These are phyloP conservation scores for Phalaenopsis aphrodite DNA, from an alignment of 106 monocot species.

Conservation along the genomic window DNA sequence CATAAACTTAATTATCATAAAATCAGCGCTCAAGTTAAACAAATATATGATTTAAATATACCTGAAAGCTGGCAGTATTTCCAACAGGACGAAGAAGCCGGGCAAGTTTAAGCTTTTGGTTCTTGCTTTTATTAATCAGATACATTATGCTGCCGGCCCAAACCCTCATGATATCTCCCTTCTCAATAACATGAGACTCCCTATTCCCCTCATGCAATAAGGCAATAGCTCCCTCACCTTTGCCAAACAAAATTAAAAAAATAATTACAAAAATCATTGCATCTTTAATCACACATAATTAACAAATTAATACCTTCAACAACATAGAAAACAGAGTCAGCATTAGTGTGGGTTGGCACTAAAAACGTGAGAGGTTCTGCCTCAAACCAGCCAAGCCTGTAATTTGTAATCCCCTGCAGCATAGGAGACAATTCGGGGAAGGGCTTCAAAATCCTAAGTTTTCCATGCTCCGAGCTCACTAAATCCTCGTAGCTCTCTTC, in stretches of 20 bases:
- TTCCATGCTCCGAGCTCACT: constrained; percentile 27
- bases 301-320: constrained; percentile 13
- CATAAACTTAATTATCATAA: background rate
- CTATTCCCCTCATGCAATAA: constrained; percentile 14
- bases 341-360: constrained; percentile 34
- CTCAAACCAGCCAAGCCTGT: constrained; percentile 28
- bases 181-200: constrained; percentile 23
- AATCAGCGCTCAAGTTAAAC: background rate
- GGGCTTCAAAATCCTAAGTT: constrained; percentile 14
- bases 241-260: too few relatives aligned
- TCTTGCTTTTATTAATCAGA: constrained; percentile 28
- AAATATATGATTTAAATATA: background rate
- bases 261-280: too few relatives aligned
- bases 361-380: constrained; percentile 35
- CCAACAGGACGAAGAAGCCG: constrained; percentile 32
- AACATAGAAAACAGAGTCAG: constrained; percentile 32
- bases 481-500: constrained; percentile 19
- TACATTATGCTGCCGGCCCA: constrained; percentile 31
- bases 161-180: constrained; percentile 37
- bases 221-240: constrained; percentile 31
- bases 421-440: constrained; percentile 24
- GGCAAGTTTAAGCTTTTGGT: constrained; percentile 27
- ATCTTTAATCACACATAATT: background rate
- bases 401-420: constrained; percentile 24
- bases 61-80: constrained; percentile 29